Conservation (phyloP, 495 filamentous ascomycete species). For the Pseudotulostoma volvatum region DNA sequence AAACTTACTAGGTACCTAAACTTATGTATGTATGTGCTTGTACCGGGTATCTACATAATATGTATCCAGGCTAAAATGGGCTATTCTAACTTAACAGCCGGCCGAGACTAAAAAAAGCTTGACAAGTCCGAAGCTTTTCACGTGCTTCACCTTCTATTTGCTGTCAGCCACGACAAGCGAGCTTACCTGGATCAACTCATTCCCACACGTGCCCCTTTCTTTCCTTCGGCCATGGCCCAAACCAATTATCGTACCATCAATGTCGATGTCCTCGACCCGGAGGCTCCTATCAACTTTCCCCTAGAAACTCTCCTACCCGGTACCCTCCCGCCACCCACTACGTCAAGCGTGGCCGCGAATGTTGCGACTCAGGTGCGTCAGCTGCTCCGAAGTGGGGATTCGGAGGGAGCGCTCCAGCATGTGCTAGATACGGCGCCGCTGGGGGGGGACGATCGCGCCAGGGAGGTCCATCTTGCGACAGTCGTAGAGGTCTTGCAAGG, state of each 20-base stretch:
- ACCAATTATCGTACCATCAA: conserved; percentile 85
- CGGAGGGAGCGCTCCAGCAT: conserved; percentile 64
- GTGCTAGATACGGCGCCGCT: conserved; percentile 63
- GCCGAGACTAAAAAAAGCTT: too few relatives aligned
- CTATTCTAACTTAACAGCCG: too few relatives aligned
- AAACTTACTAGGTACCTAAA: too few relatives aligned
- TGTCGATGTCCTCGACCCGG: conserved; percentile 78
- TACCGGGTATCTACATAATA: too few relatives aligned
- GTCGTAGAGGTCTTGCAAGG: conserved; percentile 79
- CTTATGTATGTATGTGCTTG: too few relatives aligned
- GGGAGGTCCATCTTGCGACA: conserved; percentile 68
- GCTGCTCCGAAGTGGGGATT: conserved; percentile 67
- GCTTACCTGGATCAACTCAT: too few relatives aligned
- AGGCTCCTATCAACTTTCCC: conserved; percentile 75
- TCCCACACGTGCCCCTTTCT: too few relatives aligned
- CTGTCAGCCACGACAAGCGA: too few relatives aligned
- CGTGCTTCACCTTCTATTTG: too few relatives aligned
- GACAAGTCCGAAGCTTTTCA: too few relatives aligned
- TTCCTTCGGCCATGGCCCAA: conserved; percentile 39
- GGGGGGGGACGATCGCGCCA: conserved; percentile 55
- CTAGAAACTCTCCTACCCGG: conserved; percentile 58
- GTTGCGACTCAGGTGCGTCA: conserved; percentile 67
- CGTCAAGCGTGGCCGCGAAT: conserved; percentile 53
- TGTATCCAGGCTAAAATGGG: too few relatives aligned
- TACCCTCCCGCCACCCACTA: conserved; percentile 41